phyloP scores from a whole-genome alignment of 2,329 filamentous ascomycete genomes.

The Ascochyta viciae-villosae region DNA sequence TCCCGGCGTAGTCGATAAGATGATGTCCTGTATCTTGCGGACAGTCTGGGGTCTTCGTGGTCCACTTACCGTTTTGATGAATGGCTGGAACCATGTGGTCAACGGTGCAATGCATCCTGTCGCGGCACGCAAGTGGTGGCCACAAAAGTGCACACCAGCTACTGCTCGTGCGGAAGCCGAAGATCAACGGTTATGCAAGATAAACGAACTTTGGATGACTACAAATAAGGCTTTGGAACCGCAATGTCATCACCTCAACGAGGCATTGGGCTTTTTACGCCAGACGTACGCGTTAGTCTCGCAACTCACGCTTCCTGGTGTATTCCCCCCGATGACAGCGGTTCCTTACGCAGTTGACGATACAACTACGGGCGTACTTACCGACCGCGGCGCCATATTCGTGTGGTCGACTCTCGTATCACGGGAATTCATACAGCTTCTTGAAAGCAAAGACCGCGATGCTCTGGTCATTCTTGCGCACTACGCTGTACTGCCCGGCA shows the following conservation, averaged over 20 bases:
- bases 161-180: conserved; percentile 36
- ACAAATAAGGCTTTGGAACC: conserved; percentile 17
- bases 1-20: conserved; percentile 32
- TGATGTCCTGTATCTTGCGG: conserved; percentile 35
- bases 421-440: conserved; percentile 37
- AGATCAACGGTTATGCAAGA: conserved; percentile 32
- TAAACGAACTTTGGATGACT: conserved; percentile 38
- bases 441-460: conserved; percentile 40
- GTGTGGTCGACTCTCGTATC: conserved; percentile 40
- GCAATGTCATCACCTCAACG: conserved; percentile 25
- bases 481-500: conserved; percentile 46
- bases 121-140: conserved; percentile 45
- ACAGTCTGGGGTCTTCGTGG: conserved; percentile 43
- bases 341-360: conserved; percentile 42
- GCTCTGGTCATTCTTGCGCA: conserved; percentile 50
- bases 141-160: conserved; percentile 27
- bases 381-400: conserved; percentile 44
- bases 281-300: conserved; percentile 42
- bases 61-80: conserved; percentile 38
- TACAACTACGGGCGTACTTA: conserved; percentile 35
- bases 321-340: conserved; percentile 34
- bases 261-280: conserved; percentile 37
- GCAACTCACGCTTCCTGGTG: conserved; percentile 35
- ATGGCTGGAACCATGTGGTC: conserved; percentile 42
- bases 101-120: conserved; percentile 37